Conservation (phyloP, 2,329 filamentous ascomycete species). For the Beauveria pseudobassiana region DNA sequence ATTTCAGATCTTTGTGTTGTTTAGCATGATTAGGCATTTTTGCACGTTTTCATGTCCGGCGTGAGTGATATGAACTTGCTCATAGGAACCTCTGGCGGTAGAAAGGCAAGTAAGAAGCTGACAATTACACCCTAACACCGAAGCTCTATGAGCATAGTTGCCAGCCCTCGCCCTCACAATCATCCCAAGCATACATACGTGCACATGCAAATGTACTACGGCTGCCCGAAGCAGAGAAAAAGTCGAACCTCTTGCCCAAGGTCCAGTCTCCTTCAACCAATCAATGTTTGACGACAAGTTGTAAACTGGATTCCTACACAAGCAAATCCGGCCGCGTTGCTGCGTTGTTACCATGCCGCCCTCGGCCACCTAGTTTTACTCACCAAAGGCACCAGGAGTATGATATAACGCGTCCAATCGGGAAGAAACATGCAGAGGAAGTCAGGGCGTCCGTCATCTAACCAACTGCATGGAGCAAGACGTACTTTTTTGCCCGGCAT, state of each 20-base stretch:
- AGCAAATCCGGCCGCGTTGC: no score
- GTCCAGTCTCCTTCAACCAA: conserved; percentile 28
- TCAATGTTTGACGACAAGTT: conserved; percentile 31
- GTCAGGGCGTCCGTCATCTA: no score
- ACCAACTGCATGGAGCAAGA: no score
- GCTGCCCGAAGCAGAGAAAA: neutral
- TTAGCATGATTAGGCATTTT: neutral
- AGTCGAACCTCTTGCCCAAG: neutral
- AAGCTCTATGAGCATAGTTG: neutral
- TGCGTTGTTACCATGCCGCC: no score
- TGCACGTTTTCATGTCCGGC: no score
- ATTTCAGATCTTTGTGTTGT: neutral
- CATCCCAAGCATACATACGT: neutral
- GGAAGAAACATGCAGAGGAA: no score
- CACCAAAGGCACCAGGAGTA: no score
- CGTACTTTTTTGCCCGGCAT: no score
- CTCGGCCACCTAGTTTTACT: no score
- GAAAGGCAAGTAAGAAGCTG: neutral
- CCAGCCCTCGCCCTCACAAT: no score
- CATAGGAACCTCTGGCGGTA: neutral
- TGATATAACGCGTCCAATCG: no score
- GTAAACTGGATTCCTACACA: no score
- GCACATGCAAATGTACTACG: neutral
- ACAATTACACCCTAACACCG: neutral
- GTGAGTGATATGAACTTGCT: neutral